Percentiles rank a stretch among this genome's conserved stretches.
Evolutionary conservation across 768 basidiomycete species (phyloP).

Genomic region (Cantharellus anzutake): DNA sequence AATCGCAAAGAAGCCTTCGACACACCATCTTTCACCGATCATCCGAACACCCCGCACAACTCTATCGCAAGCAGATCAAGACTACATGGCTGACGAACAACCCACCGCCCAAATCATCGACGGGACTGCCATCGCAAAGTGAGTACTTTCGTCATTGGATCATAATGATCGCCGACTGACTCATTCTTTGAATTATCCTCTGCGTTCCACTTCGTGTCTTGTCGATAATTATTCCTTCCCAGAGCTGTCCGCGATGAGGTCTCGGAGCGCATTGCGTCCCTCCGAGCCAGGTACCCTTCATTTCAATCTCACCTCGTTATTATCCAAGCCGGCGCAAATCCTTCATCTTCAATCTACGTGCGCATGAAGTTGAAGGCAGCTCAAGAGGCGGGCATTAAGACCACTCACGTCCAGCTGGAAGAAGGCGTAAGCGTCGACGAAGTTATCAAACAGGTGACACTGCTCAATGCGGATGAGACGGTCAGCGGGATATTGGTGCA

Average conservation of each 20-base stretch:
- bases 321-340: constrained; percentile 81
- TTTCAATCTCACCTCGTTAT: constrained; percentile 85
- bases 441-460: constrained; percentile 55
- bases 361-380: constrained; percentile 97
- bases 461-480: constrained; percentile 63
- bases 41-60: too few relatives aligned
- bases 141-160: constrained; percentile 11
- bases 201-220: background rate
- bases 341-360: constrained; percentile 82
- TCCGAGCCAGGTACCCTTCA: constrained; percentile 54
- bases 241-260: constrained; percentile 43
- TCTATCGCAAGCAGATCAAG: too few relatives aligned
- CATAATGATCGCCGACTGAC: background rate
- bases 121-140: constrained; percentile 76
- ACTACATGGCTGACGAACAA: too few relatives aligned
- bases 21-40: too few relatives aligned
- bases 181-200: background rate
- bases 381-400: constrained; percentile 78
- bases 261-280: constrained; percentile 41
- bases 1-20: too few relatives aligned
- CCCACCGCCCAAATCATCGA: constrained; percentile 44
- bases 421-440: constrained; percentile 51
- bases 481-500: constrained; percentile 90
- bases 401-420: constrained; percentile 57
- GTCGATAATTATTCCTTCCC: too few relatives aligned